Base-by-base conservation (phyloP, 345 rosid species). In the Acer saccharum region DNA sequence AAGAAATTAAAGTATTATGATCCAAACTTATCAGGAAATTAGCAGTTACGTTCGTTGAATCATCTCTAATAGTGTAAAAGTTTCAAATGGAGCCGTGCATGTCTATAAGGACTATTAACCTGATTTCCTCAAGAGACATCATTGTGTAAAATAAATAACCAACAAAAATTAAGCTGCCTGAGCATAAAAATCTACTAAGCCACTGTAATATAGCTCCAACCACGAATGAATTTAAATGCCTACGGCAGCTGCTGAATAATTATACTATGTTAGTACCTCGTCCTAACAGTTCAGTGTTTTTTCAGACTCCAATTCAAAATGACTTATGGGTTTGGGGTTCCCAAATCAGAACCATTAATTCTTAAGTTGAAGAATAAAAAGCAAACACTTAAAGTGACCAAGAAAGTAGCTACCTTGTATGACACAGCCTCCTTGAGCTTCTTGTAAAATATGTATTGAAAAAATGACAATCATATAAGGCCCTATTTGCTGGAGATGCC, bases 401-500 rank as follows among this genome's bases (percentile, higher is more conserved):
- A 68, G 73, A 71, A 79, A 73, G 71, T 50, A 80, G 63, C 76
- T 83, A 95, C 97, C 97, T 89, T 90, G 82, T 76, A 80, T 10
- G 90, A 77, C 23, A 93, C 87, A 79, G 94, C 96, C 69, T 90
- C 92, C 81, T 76, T 87, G 74, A 95, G 98, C 90, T 93, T 93
- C 79, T 83, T 85, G 87, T 95, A 95, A 80, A 95, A 80, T 89
- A 95, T 48, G 97, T 95, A 78, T 89, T 92, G 79, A 93, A 93
- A 79, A 92, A 87, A 80, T 90, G 98, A 81, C 82, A 90, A 82
- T 90, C 90, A 32, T 75, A 70, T 50, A 77, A 81, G 54, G 85
- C 88, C 76, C 87, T 80, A 75, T 85, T 84, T 48, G 85, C 67
- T 69, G 87, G 78, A 70, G 88, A 79, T 65, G 83, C 82, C 77